Evolutionary conservation across 495 filamentous ascomycete species (phyloP).

Genomic region (Podospora comata): DNA sequence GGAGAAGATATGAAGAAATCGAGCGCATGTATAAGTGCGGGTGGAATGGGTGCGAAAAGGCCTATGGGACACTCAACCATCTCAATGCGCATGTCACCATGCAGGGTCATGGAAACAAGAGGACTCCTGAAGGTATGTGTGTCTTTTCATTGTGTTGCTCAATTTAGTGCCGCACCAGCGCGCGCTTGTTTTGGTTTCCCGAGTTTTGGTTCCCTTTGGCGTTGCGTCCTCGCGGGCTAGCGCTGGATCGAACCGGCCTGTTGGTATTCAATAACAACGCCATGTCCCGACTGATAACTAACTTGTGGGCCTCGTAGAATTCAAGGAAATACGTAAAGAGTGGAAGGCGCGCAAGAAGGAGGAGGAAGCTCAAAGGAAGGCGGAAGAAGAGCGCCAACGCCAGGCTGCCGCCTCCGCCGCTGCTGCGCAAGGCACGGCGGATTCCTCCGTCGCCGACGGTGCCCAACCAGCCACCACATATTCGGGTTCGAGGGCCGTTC

Average conservation of each 20-base stretch:
- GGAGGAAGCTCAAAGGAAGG: constrained; percentile 86
- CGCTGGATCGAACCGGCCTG: constrained; percentile 15
- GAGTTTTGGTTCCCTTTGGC: constrained; percentile 17
- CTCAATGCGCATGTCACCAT: constrained; percentile 97
- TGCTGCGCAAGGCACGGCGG: constrained; percentile 43
- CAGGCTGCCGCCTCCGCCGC: constrained; percentile 57
- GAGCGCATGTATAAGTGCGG: constrained; percentile 99
- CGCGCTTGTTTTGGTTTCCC: constrained; percentile 4
- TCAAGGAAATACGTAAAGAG: constrained; percentile 98
- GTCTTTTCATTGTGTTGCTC: background rate
- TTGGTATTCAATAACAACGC: constrained; percentile 1
- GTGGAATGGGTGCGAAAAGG: constrained; percentile 97
- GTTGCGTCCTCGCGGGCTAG: constrained; percentile 18
- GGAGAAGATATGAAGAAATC: constrained; percentile 95
- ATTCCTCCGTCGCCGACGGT: constrained; percentile 55
- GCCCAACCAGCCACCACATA: constrained; percentile 61
- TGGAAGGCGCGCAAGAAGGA: constrained; percentile 99
- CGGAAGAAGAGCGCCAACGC: constrained; percentile 81
- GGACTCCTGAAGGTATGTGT: constrained; percentile 91
- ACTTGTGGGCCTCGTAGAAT: constrained; percentile 58
- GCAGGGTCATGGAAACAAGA: constrained; percentile 89
- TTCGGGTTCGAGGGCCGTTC: constrained; percentile 56
- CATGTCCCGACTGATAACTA: background rate
- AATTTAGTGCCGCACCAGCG: constrained; percentile 19
- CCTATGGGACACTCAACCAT: constrained; percentile 94